Evolutionary conservation across 2,329 filamentous ascomycete genomes (phyloP), one percentile per base, ranked within the genome.

Genomic region (Sporothrix globosa): DNA sequence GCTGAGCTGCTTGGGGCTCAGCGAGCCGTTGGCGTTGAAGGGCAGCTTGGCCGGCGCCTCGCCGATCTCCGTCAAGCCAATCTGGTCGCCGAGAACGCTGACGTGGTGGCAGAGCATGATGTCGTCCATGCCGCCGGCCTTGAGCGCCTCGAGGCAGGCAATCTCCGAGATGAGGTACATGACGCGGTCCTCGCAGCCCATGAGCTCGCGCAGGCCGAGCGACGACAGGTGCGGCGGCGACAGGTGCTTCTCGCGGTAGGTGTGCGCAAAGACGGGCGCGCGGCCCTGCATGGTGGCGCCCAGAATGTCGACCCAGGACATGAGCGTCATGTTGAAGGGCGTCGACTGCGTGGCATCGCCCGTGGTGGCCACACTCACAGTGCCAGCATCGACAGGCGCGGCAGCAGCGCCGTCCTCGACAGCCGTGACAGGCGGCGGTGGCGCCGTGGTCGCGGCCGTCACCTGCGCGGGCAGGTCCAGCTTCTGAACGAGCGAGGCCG

Each of bases 101-200:
- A 98, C 93, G 80, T 97, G 95, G 72, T 91, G 88, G 86, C 94
- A 97, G 58, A 98, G 88, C 67, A 89, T 88, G 74, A 96, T 90
- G 77, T 96, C 90, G 75, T 97, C 92, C 83, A 96, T 93, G 75
- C 91, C 92, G 72, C 91, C 88, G 52, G 85, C 83, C 84, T 96
- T 96, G 74, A 97, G 87, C 3, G 92, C 91, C 79, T 98, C 96
- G 68, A 99, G 88, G 80, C 96, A 98, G 69, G 95, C 92, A 76
- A 98, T 97, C 82, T 99, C 96, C 1, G 93, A 97, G 79, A 99
- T 97, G 76, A 98, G 85, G 80, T 97, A 98, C 93, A 99, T 97
- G 81, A 98, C 91, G 27, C 90, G 89, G 81, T 99, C 96, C 74
- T 98, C 95, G 80, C 96, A 98, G 75, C 96, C 96, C 94, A 98